Evolutionary conservation across 306 rosid species (phyloP).

Genomic region (Pyrus communis): DNA sequence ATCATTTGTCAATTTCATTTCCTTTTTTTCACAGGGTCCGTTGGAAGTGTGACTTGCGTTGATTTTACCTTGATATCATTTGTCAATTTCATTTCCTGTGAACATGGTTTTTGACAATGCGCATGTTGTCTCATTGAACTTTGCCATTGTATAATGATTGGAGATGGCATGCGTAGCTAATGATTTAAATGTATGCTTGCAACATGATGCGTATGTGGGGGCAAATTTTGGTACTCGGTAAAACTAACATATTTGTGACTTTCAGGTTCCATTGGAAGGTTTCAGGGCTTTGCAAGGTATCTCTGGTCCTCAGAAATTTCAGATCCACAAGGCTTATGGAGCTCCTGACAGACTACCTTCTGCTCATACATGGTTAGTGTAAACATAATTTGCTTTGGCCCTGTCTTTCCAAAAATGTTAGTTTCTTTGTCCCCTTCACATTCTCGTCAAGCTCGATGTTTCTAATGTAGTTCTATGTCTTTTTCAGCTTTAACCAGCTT

Average conservation of each 20-base stretch:
- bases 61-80: neutral
- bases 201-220: neutral
- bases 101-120: neutral
- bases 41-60: neutral
- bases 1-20: neutral
- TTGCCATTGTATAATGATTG: neutral
- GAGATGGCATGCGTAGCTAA: neutral
- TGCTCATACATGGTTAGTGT: conserved; percentile 92
- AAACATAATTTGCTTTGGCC: neutral
- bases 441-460: conserved; percentile 1
- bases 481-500: conserved; percentile 86
- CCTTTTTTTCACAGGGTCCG: neutral
- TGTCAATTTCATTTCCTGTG: neutral
- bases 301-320: conserved; percentile 97
- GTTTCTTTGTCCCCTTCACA: neutral
- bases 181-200: neutral
- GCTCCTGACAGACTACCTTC: conserved; percentile 96
- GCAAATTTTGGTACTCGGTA: neutral
- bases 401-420: neutral
- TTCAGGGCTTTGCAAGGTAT: conserved; percentile 97
- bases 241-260: conserved; percentile 9
- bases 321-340: conserved; percentile 98
- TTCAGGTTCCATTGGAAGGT: conserved; percentile 98
- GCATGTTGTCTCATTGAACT: neutral
- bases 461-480: conserved; percentile 14